Conservation (phyloP, 768 basidiomycete species). For the Agaricus subrufescens region DNA sequence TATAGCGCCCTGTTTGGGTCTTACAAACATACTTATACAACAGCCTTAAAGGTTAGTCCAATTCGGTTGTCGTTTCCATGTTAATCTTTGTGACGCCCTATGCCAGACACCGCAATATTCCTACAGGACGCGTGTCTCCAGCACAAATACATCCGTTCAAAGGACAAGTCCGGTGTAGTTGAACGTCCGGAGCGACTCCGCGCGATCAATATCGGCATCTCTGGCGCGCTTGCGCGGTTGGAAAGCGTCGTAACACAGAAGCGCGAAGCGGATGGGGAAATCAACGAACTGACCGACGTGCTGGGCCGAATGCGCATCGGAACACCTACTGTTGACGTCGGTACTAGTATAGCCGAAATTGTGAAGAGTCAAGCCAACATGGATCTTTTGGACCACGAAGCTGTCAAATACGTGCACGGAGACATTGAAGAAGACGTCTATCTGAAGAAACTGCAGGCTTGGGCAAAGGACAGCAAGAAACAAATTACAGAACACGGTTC, state of each 20-base stretch:
- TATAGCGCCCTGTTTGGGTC: conserved; percentile 47
- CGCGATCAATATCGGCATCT: conserved; percentile 78
- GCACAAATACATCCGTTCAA: conserved; percentile 75
- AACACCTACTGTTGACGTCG: conserved; percentile 7
- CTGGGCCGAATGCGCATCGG: conserved; percentile 22
- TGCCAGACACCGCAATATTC: conserved; percentile 28
- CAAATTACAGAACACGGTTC: conserved; percentile 58
- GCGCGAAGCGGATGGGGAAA: background rate
- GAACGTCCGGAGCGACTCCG: conserved; percentile 88
- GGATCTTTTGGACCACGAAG: conserved; percentile 53
- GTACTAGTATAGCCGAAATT: conserved; percentile 33
- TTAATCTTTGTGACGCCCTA: background rate
- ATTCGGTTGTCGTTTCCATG: no score
- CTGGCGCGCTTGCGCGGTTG: conserved; percentile 72
- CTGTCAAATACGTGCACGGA: conserved; percentile 72
- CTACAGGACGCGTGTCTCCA: conserved; percentile 71
- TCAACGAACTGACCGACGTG: conserved; percentile 18
- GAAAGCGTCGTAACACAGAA: conserved; percentile 28
- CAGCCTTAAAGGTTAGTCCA: no score
- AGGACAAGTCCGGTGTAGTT: conserved; percentile 71
- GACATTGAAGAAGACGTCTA: conserved; percentile 65
- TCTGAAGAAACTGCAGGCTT: conserved; percentile 55
- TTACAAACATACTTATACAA: no score
- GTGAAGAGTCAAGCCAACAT: conserved; percentile 49
- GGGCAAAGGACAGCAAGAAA: conserved; percentile 54